Conservation (phyloP, 2,329 filamentous ascomycete species). For the Monilinia aucupariae region DNA sequence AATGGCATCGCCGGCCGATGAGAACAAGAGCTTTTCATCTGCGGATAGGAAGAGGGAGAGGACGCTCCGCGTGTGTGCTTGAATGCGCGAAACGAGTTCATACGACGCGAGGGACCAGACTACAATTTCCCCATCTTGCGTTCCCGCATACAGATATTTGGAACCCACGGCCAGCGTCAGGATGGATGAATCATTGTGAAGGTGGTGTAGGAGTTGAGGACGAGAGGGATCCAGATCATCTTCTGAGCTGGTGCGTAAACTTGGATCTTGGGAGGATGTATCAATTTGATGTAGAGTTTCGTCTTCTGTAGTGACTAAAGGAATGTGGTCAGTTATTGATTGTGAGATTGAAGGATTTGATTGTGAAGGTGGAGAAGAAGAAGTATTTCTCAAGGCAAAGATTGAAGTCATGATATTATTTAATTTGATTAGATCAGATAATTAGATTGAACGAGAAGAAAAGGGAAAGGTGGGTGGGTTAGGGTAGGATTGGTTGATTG, state of each 20-base stretch:
- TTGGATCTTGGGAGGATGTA: neutral
- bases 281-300: neutral
- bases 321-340: constrained; percentile 5
- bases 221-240: constrained; percentile 11
- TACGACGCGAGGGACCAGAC: constrained; percentile 89
- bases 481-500: neutral
- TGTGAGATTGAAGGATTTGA: neutral
- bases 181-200: constrained; percentile 72
- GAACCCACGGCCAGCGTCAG: constrained; percentile 78
- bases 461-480: neutral
- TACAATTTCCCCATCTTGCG: constrained; percentile 87
- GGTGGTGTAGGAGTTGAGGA: constrained; percentile 67
- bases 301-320: neutral
- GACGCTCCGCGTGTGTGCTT: constrained; percentile 88
- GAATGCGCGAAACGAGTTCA: constrained; percentile 69
- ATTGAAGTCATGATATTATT: constrained; percentile 17
- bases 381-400: constrained; percentile 7
- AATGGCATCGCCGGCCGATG: constrained; percentile 86
- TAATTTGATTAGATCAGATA: neutral
- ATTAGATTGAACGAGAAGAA: neutral
- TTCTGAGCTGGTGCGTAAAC: constrained; percentile 19
- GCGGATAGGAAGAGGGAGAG: constrained; percentile 76
- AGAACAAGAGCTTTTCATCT: constrained; percentile 72
- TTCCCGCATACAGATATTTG: constrained; percentile 81
- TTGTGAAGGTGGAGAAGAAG: neutral